phyloP scores from a whole-genome alignment of 2,329 filamentous ascomycete genomes.

The Alternaria sp. region DNA sequence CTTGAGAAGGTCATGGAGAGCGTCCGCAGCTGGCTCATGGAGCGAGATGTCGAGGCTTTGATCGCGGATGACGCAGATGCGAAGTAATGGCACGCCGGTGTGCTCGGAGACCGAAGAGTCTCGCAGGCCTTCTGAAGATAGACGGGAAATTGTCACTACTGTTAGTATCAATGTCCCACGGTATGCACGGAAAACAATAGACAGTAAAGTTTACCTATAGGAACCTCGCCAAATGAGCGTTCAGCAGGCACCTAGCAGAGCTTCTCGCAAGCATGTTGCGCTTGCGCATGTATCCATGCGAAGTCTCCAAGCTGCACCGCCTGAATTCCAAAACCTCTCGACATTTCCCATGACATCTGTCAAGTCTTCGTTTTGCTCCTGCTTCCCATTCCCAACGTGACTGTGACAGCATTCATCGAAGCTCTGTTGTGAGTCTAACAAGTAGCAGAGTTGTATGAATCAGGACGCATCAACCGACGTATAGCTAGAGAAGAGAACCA shows the following conservation, averaged over 20 bases:
- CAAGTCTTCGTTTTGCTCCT: not conserved
- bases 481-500: not conserved
- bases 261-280: too few relatives aligned
- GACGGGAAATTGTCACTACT: not conserved
- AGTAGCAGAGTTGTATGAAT: not conserved
- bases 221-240: not conserved
- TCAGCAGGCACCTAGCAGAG: not conserved
- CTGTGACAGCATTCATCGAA: not conserved
- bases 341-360: not conserved
- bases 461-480: not conserved
- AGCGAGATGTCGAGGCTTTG: slow-evolving; percentile 76
- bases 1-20: slow-evolving; percentile 81
- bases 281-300: not conserved
- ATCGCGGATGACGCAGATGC: slow-evolving; percentile 55
- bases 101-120: too few relatives aligned
- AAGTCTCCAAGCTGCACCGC: not conserved
- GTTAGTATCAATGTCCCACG: not conserved
- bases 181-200: not conserved
- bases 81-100: slow-evolving; percentile 21
- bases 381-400: not conserved
- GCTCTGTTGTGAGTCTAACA: not conserved
- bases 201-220: not conserved
- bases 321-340: not conserved
- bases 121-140: not conserved
- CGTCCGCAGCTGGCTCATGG: slow-evolving; percentile 77